Evolutionary conservation across 306 rosid species (phyloP).

Genomic region (Hylodesmum podocarpum): DNA sequence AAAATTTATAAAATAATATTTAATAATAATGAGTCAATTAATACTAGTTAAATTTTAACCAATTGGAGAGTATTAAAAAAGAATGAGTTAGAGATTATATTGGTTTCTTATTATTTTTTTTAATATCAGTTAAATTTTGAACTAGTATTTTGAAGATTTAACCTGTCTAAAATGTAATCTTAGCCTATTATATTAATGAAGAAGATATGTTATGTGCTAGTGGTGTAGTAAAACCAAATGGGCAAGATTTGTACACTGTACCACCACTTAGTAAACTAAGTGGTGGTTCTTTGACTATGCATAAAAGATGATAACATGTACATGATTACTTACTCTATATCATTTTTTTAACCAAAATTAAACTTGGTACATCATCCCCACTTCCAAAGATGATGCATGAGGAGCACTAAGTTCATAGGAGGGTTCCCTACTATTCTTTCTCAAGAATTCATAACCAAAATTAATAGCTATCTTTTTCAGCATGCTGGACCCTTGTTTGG

Average conservation of each 20-base stretch:
- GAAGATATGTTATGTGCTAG: too few relatives aligned
- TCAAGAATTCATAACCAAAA: conserved; percentile 77
- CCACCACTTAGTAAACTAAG: neutral
- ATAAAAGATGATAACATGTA: conserved; percentile 36
- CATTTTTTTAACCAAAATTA: conserved; percentile 35
- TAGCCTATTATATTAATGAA: too few relatives aligned
- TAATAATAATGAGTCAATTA: too few relatives aligned
- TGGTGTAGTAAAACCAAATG: neutral
- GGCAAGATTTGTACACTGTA: neutral
- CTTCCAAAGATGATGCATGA: conserved; percentile 76
- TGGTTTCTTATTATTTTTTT: too few relatives aligned
- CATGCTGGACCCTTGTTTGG: conserved; percentile 73
- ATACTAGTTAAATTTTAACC: too few relatives aligned
- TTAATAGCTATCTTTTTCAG: conserved; percentile 61
- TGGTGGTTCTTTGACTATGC: neutral
- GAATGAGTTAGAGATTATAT: too few relatives aligned
- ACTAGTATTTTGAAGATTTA: too few relatives aligned
- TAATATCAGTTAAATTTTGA: too few relatives aligned
- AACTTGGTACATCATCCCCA: conserved; percentile 85
- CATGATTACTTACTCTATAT: conserved; percentile 32
- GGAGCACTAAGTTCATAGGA: conserved; percentile 55
- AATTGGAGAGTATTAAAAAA: too few relatives aligned
- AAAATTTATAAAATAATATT: too few relatives aligned
- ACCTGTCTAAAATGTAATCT: too few relatives aligned
- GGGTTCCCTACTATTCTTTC: conserved; percentile 76